A percentile compares a stretch with the other conserved stretches of the same genome.
phyloP scores from a whole-genome alignment of 2,329 filamentous ascomycete species.

The Aspergillus pseudoviridinutans region DNA sequence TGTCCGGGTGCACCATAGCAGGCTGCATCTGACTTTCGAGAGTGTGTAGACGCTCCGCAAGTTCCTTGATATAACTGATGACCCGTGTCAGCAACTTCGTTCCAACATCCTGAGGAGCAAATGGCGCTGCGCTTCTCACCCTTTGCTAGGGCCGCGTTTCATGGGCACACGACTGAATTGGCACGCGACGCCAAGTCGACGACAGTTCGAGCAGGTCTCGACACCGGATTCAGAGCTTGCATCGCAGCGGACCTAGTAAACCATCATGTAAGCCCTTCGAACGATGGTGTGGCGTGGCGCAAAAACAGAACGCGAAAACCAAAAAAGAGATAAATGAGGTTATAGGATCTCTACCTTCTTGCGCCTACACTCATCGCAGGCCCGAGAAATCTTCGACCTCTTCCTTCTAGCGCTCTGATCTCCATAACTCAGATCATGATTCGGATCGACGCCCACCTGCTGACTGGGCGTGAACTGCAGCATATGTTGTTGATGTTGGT shows the following conservation, averaged over 20 bases:
- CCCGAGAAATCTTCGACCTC: slow-evolving; percentile 79
- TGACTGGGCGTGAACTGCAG: slow-evolving; percentile 42
- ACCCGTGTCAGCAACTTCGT: slow-evolving; percentile 16
- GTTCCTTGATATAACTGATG: slow-evolving; percentile 79
- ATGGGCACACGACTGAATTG: slow-evolving; percentile 83
- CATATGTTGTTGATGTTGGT: slow-evolving; percentile 40
- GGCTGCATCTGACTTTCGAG: slow-evolving; percentile 71
- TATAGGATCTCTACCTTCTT: slow-evolving; percentile 58
- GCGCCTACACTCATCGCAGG: slow-evolving; percentile 82
- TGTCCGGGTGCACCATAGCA: slow-evolving; percentile 36
- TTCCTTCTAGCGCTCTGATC: slow-evolving; percentile 67
- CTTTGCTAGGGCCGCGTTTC: slow-evolving; percentile 86
- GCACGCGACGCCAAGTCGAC: slow-evolving; percentile 69
- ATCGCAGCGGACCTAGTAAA: slow-evolving; percentile 70
- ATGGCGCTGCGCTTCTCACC: slow-evolving; percentile 45
- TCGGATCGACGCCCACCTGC: slow-evolving; percentile 43
- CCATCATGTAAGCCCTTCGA: slow-evolving; percentile 17
- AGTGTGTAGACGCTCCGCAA: slow-evolving; percentile 77
- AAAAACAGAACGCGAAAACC: slow-evolving; percentile 7
- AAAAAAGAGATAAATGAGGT: slow-evolving; percentile 16
- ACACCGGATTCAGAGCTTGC: slow-evolving; percentile 69
- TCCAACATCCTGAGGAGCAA: neutral
- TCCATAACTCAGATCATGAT: slow-evolving; percentile 49
- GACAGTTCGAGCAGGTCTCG: slow-evolving; percentile 76
- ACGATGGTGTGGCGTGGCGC: slow-evolving; percentile 9